Base-by-base conservation (phyloP, 1,284 basidiomycete genomes). In the Cryptococcus sp. region DNA sequence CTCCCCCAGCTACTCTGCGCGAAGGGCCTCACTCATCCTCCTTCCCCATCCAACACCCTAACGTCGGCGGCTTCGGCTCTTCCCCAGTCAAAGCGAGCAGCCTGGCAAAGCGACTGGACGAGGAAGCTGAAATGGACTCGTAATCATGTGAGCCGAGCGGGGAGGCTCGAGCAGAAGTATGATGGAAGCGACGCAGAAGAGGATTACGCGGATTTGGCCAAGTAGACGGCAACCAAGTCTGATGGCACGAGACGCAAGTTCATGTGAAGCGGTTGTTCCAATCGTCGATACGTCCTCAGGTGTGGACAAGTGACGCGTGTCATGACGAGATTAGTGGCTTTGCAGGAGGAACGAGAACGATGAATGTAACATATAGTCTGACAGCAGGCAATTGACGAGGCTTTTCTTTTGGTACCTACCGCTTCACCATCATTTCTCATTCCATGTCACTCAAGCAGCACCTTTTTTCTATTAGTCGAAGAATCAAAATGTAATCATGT, bases 71-170 rank as follows among this genome's bases (percentile, higher is more conserved):
- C 26, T 68, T 69, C 43, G 72, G 73, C 34, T 69, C 70, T n/a
- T 74, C 72, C 15, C 75, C 75, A 3, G 74, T 77, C 65, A 77
- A 77, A 63, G 69, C 72, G 15, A 74, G 72, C 45, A 70, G 63
- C n/a, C 64, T 77, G 34, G 74, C 70, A 11, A 65, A 61, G 46
- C 61, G 73, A 40, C 55, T 70, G 38, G 73, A 77, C 62, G 72
- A 77, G 58, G 73, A 73, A 34, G 65, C 66, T 22, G 61, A 73
- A 54, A 51, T 52, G 22, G 63, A 45, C 53, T 25, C 16, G 50
- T 13, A 20, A 34, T 8, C 19, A 38, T 2, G 46, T 48, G 46
- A 20, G 11, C 22, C 1, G 46, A 5, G 10, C 19, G 13, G 47
- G 29, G 34, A 50, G 8, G 50, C 13, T n/a, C 19, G 16, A 48